phyloP scores from a whole-genome alignment of 2,329 filamentous ascomycete genomes.

The Calcarisporium arbuscula region DNA sequence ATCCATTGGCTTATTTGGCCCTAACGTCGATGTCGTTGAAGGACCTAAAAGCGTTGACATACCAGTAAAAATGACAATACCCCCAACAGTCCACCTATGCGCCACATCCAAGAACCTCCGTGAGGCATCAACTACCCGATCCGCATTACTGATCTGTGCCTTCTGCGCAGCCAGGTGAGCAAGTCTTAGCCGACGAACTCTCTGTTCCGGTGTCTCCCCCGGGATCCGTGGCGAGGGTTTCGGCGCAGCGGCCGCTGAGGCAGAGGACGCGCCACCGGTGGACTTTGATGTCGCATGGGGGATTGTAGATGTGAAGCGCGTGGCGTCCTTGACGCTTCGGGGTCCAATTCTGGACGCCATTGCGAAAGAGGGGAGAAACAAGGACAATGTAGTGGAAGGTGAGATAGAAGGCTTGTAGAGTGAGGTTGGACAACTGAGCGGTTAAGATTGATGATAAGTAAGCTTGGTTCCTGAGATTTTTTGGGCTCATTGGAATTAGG shows the following conservation, averaged over 20 bases:
- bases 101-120: conserved; percentile 48
- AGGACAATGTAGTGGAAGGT: not conserved
- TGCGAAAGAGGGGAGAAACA: conserved; percentile 5
- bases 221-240: conserved; percentile 23
- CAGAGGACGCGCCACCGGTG: conserved; percentile 28
- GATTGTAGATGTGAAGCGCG: conserved; percentile 54
- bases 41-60: conserved; percentile 18
- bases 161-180: conserved; percentile 61
- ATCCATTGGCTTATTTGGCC: too few species aligned
- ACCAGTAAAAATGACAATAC: conserved; percentile 53
- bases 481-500: conserved; percentile 21
- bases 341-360: conserved; percentile 43
- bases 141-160: conserved; percentile 47
- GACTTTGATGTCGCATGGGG: conserved; percentile 62
- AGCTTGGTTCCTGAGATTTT: conserved; percentile 30
- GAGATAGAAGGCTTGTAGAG: conserved; percentile 6
- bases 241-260: conserved; percentile 14
- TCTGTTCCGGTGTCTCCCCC: conserved; percentile 61
- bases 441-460: conserved; percentile 4
- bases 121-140: conserved; percentile 41
- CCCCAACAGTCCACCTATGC: conserved; percentile 48
- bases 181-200: conserved; percentile 61
- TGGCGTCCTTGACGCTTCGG: conserved; percentile 72
- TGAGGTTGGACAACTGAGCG: conserved; percentile 3
- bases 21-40: too few species aligned